phyloP scores from a whole-genome alignment of 2,329 filamentous ascomycete genomes.

The Elsinoe perseae region DNA sequence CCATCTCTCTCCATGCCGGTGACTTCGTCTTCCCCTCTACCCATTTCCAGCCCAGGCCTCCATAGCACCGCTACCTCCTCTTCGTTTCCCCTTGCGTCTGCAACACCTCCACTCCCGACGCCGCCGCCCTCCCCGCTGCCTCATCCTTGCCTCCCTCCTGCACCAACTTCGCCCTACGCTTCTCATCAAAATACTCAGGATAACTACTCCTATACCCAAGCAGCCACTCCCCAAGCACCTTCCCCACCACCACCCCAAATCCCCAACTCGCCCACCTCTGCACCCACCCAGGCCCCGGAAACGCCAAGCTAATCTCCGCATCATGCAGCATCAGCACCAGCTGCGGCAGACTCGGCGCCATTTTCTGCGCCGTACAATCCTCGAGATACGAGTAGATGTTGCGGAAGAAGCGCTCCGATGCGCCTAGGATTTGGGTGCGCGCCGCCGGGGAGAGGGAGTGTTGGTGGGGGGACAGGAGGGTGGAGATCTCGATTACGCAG shows the following conservation, averaged over 20 bases:
- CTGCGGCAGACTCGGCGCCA: conserved; percentile 24
- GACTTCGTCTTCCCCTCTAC: not conserved
- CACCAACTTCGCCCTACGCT: conserved; percentile 11
- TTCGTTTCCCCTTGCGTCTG: not conserved
- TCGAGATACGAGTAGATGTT: conserved; percentile 28
- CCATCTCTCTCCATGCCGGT: not conserved
- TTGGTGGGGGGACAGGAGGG: conserved; percentile 16
- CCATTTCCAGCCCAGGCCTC: not conserved
- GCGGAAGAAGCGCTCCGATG: conserved; percentile 25
- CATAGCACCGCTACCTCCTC: not conserved
- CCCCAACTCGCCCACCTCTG: conserved; percentile 22
- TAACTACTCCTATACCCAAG: conserved; percentile 18
- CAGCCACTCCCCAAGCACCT: conserved; percentile 19
- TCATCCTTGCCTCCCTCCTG: not conserved
- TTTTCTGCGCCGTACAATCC: conserved; percentile 24
- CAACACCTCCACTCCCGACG: not conserved
- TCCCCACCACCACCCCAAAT: conserved; percentile 25
- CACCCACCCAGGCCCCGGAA: conserved; percentile 24
- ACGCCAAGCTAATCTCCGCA: conserved; percentile 25
- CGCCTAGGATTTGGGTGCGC: conserved; percentile 20
- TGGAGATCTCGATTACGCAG: conserved; percentile 25
- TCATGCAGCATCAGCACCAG: conserved; percentile 25
- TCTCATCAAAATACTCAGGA: conserved; percentile 19
- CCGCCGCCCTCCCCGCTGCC: not conserved
- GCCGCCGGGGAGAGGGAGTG: conserved; percentile 17